These are phyloP conservation scores for Ceriops zippeliana DNA, from an alignment of 345 rosid species.

Conservation along the genomic window DNA sequence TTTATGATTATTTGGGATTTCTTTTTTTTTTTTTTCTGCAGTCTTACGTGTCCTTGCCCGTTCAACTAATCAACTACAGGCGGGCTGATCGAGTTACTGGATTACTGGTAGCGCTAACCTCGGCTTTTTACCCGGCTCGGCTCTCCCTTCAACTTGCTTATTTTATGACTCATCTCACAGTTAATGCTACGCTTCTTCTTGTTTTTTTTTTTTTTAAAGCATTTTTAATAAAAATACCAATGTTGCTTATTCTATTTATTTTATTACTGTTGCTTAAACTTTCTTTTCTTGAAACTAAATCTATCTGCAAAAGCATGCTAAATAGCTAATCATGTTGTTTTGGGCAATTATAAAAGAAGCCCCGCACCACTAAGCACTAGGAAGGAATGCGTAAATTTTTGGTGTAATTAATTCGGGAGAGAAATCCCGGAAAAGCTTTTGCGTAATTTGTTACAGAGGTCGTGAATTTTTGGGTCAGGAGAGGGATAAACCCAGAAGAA, in stretches of 20 bases:
- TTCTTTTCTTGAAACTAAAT: not conserved
- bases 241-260: no score
- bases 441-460: no score
- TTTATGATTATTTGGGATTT: no score
- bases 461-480: no score
- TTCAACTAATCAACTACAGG: conserved; percentile 32
- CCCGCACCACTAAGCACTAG: no score
- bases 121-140: conserved; percentile 56
- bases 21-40: not conserved
- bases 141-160: conserved; percentile 23
- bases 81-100: conserved; percentile 22
- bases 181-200: not conserved
- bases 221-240: no score
- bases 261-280: not conserved
- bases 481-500: no score
- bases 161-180: not conserved
- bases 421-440: no score
- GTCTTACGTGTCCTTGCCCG: conserved; percentile 48
- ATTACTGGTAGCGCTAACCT: conserved; percentile 40
- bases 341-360: no score
- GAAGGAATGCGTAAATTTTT: no score
- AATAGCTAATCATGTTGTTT: not conserved
- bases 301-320: not conserved
- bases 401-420: no score
- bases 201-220: not conserved